Percentiles rank a stretch among this genome's conserved stretches.
phyloP scores from a whole-genome alignment of 2,329 filamentous ascomycete species.

The Epichloe hybrida region DNA sequence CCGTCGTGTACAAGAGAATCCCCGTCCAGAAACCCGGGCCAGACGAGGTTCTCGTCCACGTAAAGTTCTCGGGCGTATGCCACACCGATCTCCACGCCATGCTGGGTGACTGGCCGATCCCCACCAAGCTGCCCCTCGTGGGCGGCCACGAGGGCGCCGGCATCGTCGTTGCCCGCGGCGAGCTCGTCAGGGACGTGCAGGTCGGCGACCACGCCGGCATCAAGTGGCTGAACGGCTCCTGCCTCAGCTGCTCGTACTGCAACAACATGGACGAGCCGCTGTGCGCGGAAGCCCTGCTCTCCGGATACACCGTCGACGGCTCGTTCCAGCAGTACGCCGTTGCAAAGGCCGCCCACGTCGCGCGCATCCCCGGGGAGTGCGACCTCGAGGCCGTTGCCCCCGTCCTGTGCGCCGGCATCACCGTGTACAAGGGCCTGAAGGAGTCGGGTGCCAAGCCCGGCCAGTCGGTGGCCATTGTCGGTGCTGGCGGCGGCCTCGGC shows the following conservation, averaged over 20 bases:
- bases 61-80: constrained; percentile 84
- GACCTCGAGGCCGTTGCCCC: constrained; percentile 66
- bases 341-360: constrained; percentile 74
- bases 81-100: constrained; percentile 73
- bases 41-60: constrained; percentile 83
- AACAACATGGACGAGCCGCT: constrained; percentile 69
- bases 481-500: constrained; percentile 73
- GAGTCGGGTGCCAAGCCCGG: constrained; percentile 64
- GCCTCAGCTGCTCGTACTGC: constrained; percentile 74
- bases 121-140: constrained; percentile 73
- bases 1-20: constrained; percentile 64
- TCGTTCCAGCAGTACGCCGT: constrained; percentile 88
- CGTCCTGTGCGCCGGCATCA: constrained; percentile 73
- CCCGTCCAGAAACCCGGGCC: constrained; percentile 68
- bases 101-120: constrained; percentile 80
- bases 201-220: constrained; percentile 79
- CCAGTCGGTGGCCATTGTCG: constrained; percentile 71
- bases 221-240: constrained; percentile 88
- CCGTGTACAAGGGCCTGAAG: constrained; percentile 85
- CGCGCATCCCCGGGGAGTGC: constrained; percentile 66
- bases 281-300: constrained; percentile 60
- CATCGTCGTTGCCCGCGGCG: constrained; percentile 65
- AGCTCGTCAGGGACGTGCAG: constrained; percentile 63
- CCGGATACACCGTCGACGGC: constrained; percentile 86
- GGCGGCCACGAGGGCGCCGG: constrained; percentile 74